Evolutionary conservation across 345 rosid species (phyloP), one percentile per base, ranked within the genome.

Genomic region (Orychophragmus violaceus): DNA sequence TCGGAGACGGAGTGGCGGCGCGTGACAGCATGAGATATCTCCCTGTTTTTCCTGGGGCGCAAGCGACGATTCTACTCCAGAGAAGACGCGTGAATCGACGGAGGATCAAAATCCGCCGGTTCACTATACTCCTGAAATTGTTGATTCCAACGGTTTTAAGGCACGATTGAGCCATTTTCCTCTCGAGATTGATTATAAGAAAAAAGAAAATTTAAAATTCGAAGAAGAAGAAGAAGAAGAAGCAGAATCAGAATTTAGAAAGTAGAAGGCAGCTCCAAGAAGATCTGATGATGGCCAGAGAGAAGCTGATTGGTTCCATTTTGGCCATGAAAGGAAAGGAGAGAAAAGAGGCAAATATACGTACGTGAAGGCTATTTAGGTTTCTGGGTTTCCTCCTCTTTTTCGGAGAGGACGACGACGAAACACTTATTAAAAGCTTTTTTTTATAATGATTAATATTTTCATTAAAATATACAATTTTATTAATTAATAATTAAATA

Each of bases 21-120:
- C 59, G 76, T 12, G 81, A 58, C 42, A 89, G 59, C 79, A 78
- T 49, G 5, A 79, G 64, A 52, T 86, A 89, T 16, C 66, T 79
- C 58, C 78, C 25, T 2, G 86, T 85, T 79, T 82, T 84, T 3
- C 81, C 76, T 0, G 80, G 51, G 4, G 88, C 78, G 37, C 93
- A 83, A 11, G 80, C 28, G 35, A 79, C 62, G 50, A 86, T 22
- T 36, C 74, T 66, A 29, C 76, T 77, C 85, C 85, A 84, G 5
- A 79, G 59, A 21, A 76, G 74, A 5, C 83, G 74, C 58, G 87
- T 79, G 81, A 84, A 83, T 18, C 88, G 77, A 14, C 89, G 78
- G 29, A 89, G 80, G 41, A 72, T 59, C 24, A 78, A 71, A 45
- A 89, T 56, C 18, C 87, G 83, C n/a, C 88, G 85, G 9, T 76